phyloP scores from a whole-genome alignment of 2,329 filamentous ascomycete genomes.

The Claviceps paspali region DNA sequence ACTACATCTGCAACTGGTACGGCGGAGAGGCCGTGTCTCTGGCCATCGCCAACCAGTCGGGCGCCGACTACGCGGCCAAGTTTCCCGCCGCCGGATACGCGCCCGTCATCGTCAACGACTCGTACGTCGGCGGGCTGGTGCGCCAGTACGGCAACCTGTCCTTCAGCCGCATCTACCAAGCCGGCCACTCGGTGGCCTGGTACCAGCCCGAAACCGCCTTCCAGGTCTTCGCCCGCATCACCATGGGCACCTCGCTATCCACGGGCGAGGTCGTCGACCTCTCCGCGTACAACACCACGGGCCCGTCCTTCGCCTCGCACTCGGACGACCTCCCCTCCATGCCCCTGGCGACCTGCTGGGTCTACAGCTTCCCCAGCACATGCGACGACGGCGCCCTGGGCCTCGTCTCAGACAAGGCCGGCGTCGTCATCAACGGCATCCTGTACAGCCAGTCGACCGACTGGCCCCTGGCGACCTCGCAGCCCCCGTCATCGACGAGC shows the following conservation, averaged over 20 bases:
- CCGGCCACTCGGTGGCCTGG: conserved; percentile 46
- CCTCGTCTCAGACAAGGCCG: conserved; percentile 32
- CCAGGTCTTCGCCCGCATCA: conserved; percentile 44
- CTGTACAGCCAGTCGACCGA: conserved; percentile 28
- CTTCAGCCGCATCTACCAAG: conserved; percentile 51
- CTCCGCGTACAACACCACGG: conserved; percentile 38
- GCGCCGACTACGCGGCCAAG: conserved; percentile 28
- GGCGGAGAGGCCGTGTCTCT: conserved; percentile 64
- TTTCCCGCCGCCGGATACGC: conserved; percentile 58
- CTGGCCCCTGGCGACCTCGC: conserved; percentile 22
- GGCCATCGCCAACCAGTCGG: conserved; percentile 36
- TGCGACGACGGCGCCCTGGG: conserved; percentile 36
- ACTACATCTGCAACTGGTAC: conserved; percentile 51
- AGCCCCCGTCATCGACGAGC: conserved; percentile 10
- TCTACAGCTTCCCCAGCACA: conserved; percentile 34
- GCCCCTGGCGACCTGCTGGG: conserved; percentile 41
- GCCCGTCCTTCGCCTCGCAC: conserved; percentile 34
- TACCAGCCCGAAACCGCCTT: conserved; percentile 47
- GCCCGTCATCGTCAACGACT: conserved; percentile 51
- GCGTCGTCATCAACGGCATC: conserved; percentile 45
- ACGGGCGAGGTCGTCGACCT: conserved; percentile 38
- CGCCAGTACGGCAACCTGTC: conserved; percentile 63
- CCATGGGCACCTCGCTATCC: conserved; percentile 38
- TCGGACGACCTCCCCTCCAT: conserved; percentile 34
- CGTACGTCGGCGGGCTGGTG: conserved; percentile 56